phyloP scores from a whole-genome alignment of 2,329 filamentous ascomycete species.

The Biscogniauxia mediterranea region DNA sequence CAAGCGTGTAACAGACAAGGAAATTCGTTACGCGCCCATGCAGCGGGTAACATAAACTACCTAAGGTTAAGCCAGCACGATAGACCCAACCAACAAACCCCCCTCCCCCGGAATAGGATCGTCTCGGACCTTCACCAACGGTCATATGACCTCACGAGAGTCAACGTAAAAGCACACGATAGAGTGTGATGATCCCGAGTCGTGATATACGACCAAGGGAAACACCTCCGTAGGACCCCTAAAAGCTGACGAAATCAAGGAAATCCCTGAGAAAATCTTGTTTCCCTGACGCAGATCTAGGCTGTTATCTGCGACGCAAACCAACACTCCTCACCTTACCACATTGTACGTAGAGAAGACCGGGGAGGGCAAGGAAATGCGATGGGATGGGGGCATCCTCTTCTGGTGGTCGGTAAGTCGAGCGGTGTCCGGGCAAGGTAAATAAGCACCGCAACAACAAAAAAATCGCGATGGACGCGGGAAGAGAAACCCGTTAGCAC shows the following conservation, averaged over 20 bases:
- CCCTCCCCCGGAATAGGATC: neutral
- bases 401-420: neutral
- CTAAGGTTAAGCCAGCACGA: neutral
- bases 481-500: too few relatives aligned
- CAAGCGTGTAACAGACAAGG: neutral
- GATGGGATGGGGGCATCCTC: neutral
- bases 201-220: neutral
- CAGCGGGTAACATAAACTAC: neutral
- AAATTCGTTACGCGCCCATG: neutral
- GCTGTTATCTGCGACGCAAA: neutral
- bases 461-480: neutral
- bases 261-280: neutral
- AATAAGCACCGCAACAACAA: neutral
- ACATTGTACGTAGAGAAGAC: neutral
- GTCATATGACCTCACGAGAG: neutral
- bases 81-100: neutral
- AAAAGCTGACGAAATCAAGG: neutral
- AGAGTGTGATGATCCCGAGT: neutral
- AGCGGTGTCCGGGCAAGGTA: too few relatives aligned
- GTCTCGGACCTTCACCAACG: neutral
- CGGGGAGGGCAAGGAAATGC: too few relatives aligned
- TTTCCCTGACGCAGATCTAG: neutral
- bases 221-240: neutral
- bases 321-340: neutral
- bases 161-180: neutral